Conservation (phyloP, 2,329 filamentous ascomycete genomes). For the Parastagonospora nodorum region DNA sequence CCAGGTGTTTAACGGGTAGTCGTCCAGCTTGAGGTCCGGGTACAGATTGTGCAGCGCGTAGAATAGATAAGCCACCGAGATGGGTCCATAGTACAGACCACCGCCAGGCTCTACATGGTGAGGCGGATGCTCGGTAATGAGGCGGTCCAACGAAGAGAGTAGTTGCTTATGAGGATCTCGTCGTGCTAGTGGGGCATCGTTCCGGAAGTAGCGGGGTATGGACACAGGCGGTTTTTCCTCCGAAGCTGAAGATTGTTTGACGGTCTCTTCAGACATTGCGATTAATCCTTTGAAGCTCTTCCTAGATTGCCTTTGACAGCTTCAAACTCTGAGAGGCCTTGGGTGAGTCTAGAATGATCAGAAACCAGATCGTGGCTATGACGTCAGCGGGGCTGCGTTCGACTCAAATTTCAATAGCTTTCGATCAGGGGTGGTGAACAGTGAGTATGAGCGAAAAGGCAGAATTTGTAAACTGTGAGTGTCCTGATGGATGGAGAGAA, state of each 20-base stretch:
- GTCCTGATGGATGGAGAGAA: too few relatives aligned
- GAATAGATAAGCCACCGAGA: constrained; percentile 56
- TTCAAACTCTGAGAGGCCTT: background rate
- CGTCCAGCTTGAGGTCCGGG: constrained; percentile 53
- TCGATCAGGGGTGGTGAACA: too few relatives aligned
- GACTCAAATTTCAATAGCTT: too few relatives aligned
- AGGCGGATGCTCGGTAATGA: constrained; percentile 55
- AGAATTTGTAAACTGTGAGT: too few relatives aligned
- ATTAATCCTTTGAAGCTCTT: background rate
- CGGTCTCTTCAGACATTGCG: constrained; percentile 36
- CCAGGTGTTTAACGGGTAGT: constrained; percentile 54
- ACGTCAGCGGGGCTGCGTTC: constrained; percentile 19
- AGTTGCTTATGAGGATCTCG: constrained; percentile 57
- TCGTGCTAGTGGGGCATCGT: constrained; percentile 42
- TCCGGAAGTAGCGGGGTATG: constrained; percentile 50
- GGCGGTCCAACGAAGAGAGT: constrained; percentile 55
- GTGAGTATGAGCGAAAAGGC: too few relatives aligned
- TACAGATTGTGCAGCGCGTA: constrained; percentile 56
- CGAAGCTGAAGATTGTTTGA: constrained; percentile 14
- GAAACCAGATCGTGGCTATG: constrained; percentile 8
- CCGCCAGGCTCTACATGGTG: constrained; percentile 52
- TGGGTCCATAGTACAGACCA: constrained; percentile 57
- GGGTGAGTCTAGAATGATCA: background rate
- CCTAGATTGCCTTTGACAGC: background rate
- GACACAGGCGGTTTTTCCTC: constrained; percentile 28